Conservation (phyloP, 305 asterid species). For the Fraxinus albicans region DNA sequence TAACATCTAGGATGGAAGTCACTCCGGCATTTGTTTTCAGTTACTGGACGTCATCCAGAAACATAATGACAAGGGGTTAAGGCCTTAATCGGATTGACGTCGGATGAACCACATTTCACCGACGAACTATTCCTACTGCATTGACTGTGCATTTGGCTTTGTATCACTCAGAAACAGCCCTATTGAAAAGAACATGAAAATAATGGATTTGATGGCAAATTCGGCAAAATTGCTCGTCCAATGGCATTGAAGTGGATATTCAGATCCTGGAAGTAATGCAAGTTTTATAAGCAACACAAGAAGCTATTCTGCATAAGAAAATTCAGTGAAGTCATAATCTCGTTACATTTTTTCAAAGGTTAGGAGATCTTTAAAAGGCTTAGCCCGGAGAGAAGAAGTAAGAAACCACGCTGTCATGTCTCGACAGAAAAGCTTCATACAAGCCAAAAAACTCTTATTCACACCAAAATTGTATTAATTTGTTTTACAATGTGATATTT, state of each 20-base stretch:
- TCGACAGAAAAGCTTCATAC: conserved; percentile 57
- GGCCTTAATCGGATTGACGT: conserved; percentile 52
- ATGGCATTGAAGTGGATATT: conserved; percentile 66
- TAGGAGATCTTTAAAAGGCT: conserved; percentile 73
- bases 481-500: conserved; percentile 66
- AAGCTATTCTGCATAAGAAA: conserved; percentile 47
- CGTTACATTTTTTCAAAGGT: conserved; percentile 55
- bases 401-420: conserved; percentile 84
- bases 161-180: conserved; percentile 76
- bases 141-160: conserved; percentile 79
- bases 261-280: conserved; percentile 61
- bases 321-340: conserved; percentile 42
- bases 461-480: conserved; percentile 60
- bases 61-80: conserved; percentile 73
- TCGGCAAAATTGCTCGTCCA: conserved; percentile 59
- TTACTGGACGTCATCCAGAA: conserved; percentile 83
- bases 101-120: conserved; percentile 50
- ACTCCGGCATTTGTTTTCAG: conserved; percentile 63
- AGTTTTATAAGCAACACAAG: conserved; percentile 44
- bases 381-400: conserved; percentile 82
- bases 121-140: conserved; percentile 62
- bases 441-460: conserved; percentile 67
- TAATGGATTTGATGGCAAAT: conserved; percentile 69
- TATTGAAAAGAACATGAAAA: conserved; percentile 58
- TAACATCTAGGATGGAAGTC: conserved; percentile 65